Evolutionary conservation across 2,329 filamentous ascomycete species (phyloP), one percentile per base, ranked within the genome.

Genomic region (Diaporthe ampelina): DNA sequence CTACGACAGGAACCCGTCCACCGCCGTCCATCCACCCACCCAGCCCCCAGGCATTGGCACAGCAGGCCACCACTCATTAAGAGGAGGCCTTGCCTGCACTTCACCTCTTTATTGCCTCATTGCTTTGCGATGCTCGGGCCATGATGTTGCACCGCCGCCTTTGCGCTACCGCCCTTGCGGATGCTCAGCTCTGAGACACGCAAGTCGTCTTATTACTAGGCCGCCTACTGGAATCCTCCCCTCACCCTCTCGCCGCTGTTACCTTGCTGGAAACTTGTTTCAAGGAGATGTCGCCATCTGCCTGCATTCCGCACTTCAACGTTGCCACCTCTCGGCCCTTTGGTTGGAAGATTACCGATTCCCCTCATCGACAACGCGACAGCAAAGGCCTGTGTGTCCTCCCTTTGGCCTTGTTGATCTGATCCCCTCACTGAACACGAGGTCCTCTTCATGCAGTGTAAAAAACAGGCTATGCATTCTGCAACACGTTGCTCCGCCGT

Each of bases 1-100:
- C 73, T 65, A 72, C 73, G 57, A 71, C 58, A 71, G 45, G 67
- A 71, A 58, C 43, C 73, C 57, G 57, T 61, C 48, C 35, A 40
- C 40, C 13, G 32, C 21, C 17, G 40, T 35, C 26, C 40, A 26
- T 15, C 58, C 48, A 29, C 37, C 37, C 37, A 40, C 11, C 37
- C 37, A 13, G 37, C 59, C 35, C 24, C 48, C 48, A 40, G 50
- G 35, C 8, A 61, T 21, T 19, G 45, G 45, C 19, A 40, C 11
- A 4, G 13, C 45, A 3, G 54, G 21, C 21, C 40, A 37, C 21
- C 40, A 37, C 48, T n/a, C 35, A 19, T 37, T 48, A 40, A 35
- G 29, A 37, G 26, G 17, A 21, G 21, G 29, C 19, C 13, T 11
- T 24, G 26, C 45, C 24, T 65, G 43, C 40, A 37, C 4, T 67